A percentile compares a stretch with the other conserved stretches of the same genome.
Evolutionary conservation across 352 stramenopile genomes (phyloP).

Genomic region (Pythium sp.): DNA sequence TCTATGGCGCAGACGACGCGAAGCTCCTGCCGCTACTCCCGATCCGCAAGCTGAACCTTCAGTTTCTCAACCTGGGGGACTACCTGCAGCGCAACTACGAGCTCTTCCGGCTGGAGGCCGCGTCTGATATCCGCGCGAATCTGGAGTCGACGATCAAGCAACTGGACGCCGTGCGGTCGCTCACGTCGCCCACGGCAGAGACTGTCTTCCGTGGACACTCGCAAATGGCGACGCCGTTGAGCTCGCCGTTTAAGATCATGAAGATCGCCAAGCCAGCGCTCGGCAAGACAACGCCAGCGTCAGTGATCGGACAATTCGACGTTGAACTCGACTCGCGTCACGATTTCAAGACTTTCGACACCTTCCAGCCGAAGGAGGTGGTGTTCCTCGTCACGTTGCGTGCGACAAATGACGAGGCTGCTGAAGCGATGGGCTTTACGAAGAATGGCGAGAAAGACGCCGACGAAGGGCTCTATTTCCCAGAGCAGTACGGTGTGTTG

Average conservation of each 20-base stretch:
- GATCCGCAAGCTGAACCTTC: conserved; percentile 93
- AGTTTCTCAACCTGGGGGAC: conserved; percentile 94
- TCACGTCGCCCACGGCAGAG: conserved; percentile 36
- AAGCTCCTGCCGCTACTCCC: conserved; percentile 63
- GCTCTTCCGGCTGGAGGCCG: conserved; percentile 88
- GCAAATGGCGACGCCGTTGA: conserved; percentile 35
- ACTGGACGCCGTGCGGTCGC: conserved; percentile 47
- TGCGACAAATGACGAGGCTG: conserved; percentile 58
- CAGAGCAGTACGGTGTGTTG: conserved; percentile 86
- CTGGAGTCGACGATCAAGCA: conserved; percentile 85
- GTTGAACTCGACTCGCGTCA: conserved; percentile 78
- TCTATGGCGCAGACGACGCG: conserved; percentile 40
- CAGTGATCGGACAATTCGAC: conserved; percentile 85
- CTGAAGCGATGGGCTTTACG: conserved; percentile 59
- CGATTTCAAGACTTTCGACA: conserved; percentile 79
- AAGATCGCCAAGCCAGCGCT: conserved; percentile 89
- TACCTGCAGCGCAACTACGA: conserved; percentile 93
- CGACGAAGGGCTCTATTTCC: conserved; percentile 61
- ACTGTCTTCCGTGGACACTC: conserved; percentile 66
- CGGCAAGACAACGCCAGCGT: conserved; percentile 78
- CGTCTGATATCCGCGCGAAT: conserved; percentile 81
- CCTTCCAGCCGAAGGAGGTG: conserved; percentile 90
- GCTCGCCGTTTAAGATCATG: conserved; percentile 51
- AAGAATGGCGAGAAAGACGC: conserved; percentile 32
- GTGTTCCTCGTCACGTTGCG: conserved; percentile 92